phyloP scores from a whole-genome alignment of 1,284 basidiomycete species.

The Cutaneotrichosporon cavernicola region DNA sequence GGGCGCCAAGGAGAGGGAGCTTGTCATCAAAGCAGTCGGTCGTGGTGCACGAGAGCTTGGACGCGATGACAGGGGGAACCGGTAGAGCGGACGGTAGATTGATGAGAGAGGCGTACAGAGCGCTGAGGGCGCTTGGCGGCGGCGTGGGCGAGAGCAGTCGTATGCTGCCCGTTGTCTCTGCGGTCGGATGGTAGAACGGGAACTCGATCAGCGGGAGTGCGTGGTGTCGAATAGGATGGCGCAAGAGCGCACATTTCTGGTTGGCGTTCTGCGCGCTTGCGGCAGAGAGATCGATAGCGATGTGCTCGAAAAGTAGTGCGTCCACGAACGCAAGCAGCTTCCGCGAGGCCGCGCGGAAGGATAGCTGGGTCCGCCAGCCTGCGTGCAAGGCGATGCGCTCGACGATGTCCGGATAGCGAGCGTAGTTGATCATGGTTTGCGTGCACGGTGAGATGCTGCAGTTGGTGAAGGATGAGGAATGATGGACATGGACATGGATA shows the following conservation, averaged over 20 bases:
- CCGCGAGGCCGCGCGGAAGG: not conserved
- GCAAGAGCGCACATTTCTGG: not conserved
- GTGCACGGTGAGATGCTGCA: not conserved
- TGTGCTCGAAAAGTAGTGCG: not conserved
- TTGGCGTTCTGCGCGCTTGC: not conserved
- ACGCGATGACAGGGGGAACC: not conserved
- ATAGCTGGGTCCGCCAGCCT: not conserved
- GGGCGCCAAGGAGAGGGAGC: not conserved
- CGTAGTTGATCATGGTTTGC: not conserved
- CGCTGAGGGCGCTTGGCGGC: not conserved
- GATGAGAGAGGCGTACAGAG: not conserved
- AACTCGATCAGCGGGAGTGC: not conserved
- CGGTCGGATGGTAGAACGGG: not conserved
- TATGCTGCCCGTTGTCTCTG: not conserved
- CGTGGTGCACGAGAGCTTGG: not conserved
- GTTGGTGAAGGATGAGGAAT: not conserved
- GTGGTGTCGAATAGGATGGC: not conserved
- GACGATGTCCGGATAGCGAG: not conserved
- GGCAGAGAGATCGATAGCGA: conserved; percentile 2
- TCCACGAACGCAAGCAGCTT: not conserved
- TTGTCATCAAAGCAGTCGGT: not conserved
- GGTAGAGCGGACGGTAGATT: not conserved
- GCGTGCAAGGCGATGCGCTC: not conserved
- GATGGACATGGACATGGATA: not conserved
- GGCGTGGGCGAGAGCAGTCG: not conserved